Conservation (phyloP, 169 alveolate species). For the Cyclospora cayetanensis region DNA sequence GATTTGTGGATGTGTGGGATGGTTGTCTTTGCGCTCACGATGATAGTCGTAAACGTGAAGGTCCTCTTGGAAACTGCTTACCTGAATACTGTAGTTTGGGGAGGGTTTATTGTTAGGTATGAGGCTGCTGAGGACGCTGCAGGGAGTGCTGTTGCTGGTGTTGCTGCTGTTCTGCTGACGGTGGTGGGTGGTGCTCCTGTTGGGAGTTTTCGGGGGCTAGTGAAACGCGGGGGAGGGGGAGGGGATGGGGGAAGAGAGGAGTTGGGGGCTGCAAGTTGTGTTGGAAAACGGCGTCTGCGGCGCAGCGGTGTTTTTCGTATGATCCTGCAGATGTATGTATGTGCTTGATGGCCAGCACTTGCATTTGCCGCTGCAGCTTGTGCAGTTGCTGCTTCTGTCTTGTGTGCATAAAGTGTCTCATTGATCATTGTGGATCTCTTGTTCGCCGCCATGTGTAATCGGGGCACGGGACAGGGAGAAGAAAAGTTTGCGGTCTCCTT, state of each 20-base stretch:
- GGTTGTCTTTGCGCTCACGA: background rate
- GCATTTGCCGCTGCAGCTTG: background rate
- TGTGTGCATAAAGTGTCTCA: background rate
- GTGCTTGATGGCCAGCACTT: background rate
- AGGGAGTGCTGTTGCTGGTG: background rate
- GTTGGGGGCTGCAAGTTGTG: background rate
- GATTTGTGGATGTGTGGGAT: conserved; percentile 35
- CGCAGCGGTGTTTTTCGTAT: background rate
- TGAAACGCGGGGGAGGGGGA: no score
- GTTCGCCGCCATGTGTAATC: background rate
- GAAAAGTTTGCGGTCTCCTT: background rate
- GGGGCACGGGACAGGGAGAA: background rate
- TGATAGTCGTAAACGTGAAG: conserved; percentile 44
- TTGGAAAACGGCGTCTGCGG: conserved; percentile 17
- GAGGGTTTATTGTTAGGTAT: conserved; percentile 5
- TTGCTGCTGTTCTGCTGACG: background rate
- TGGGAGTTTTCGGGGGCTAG: no score
- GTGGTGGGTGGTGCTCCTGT: background rate
- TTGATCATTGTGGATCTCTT: background rate
- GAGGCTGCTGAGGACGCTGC: conserved; percentile 1
- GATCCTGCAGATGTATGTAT: background rate
- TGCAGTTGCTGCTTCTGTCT: background rate
- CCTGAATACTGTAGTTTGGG: conserved; percentile 20
- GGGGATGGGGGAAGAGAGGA: no score
- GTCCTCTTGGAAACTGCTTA: conserved; percentile 27